Conservation (phyloP, 2,329 filamentous ascomycete genomes). For the Stachybotrys elegans region DNA sequence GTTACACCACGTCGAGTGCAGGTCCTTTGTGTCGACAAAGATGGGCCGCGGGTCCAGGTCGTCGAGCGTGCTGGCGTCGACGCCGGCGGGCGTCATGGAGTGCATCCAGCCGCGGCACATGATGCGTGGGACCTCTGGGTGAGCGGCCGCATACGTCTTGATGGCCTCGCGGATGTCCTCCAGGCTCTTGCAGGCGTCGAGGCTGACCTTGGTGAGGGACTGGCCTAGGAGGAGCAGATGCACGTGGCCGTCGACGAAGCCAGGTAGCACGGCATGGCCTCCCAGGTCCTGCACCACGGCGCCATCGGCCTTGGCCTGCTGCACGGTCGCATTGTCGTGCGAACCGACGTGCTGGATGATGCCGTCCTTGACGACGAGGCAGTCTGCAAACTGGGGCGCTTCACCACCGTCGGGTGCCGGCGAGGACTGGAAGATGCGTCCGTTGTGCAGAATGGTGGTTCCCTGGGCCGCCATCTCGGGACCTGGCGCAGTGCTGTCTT, state of each 20-base stretch:
- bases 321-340: neutral
- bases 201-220: slow-evolving; percentile 38
- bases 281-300: slow-evolving; percentile 19
- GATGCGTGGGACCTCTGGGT: slow-evolving; percentile 42
- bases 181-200: slow-evolving; percentile 36
- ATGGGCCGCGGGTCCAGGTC: slow-evolving; percentile 50
- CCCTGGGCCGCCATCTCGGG: neutral
- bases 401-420: neutral
- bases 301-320: neutral
- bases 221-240: slow-evolving; percentile 45
- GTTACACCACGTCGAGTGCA: slow-evolving; percentile 55
- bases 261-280: slow-evolving; percentile 34
- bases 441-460: neutral
- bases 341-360: slow-evolving; percentile 1
- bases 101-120: slow-evolving; percentile 54
- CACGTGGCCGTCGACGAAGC: slow-evolving; percentile 49
- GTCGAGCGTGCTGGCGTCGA: slow-evolving; percentile 40
- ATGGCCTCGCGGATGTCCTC: slow-evolving; percentile 38
- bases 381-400: neutral
- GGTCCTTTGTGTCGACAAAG: slow-evolving; percentile 51
- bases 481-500: neutral
- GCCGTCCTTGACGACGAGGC: slow-evolving; percentile 1
- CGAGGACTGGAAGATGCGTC: neutral
- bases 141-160: slow-evolving; percentile 29
- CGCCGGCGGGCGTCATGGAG: slow-evolving; percentile 38